Evolutionary conservation across 495 filamentous ascomycete genomes (phyloP), one percentile per base, ranked within the genome.

Genomic region (Penicillium ochrochloron): DNA sequence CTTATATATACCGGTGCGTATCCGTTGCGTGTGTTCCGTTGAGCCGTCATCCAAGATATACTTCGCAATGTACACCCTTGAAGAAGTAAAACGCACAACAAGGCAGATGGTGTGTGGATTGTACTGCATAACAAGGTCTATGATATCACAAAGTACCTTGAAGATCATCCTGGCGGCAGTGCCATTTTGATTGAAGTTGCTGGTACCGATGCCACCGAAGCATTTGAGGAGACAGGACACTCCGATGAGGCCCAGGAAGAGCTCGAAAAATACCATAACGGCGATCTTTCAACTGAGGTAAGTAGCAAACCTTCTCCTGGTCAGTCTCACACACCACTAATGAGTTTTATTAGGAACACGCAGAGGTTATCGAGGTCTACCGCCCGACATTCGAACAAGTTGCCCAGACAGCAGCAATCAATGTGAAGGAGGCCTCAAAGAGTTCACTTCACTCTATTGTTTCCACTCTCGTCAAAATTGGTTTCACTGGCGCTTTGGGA

Each of bases 101-200:
- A 59, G 55, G 48, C 59, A 57, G 55, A 66, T 15, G 31, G 51
- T 48, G 10, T 60, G 11, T 60, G 57, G 44, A 39, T 60, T 19
- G n/a, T 37, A 21, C 7, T 60, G 5, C 57, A 60, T 12, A 44
- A 31, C 23, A 60, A 51, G 21, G 59, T 87, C 8, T 86, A 84
- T 72, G 70, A 86, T 67, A 70, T 85, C 21, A 77, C 85, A 5
- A 72, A 72, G 29, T 87, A 85, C 59, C 51, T 82, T 0, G 64
- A 81, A 39, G 82, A 87, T 59, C 84, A 87, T 53, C 86, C 86
- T 3, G 84, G 86, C 11, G 86, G 84, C 4, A 62, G 59, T 5
- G 79, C 76, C 1, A 68, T 83, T 21, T 72, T 87, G 4, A 12
- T 75, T 1, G 79, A 85, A 56, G 71, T 78, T 9, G 85, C 83